Percentiles rank a stretch among this genome's conserved stretches.
Conservation (phyloP, 2,329 filamentous ascomycete species). For the Aureobasidium sp. region DNA sequence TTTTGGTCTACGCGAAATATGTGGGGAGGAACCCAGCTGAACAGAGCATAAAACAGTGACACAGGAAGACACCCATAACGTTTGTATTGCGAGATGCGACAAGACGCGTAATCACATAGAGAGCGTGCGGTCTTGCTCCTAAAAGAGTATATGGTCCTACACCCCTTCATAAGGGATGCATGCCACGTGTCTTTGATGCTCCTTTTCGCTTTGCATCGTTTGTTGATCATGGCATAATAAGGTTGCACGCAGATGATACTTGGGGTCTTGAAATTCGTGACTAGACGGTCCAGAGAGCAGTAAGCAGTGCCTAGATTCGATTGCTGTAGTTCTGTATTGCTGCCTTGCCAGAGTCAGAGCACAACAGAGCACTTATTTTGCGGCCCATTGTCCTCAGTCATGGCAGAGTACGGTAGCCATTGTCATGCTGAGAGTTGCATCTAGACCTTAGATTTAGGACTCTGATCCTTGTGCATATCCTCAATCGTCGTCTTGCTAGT, state of each 20-base stretch:
- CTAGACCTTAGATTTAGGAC: not conserved
- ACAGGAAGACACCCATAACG: not conserved
- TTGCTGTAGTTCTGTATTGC: not conserved
- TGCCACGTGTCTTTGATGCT: too few species aligned
- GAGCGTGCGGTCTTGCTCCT: too few species aligned
- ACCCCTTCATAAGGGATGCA: too few species aligned
- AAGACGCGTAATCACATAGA: too few species aligned
- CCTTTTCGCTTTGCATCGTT: too few species aligned
- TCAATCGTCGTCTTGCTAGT: constrained; percentile 18
- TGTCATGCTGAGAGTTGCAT: not conserved
- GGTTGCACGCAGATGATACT: too few species aligned
- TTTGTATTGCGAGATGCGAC: not conserved
- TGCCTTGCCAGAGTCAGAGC: too few species aligned
- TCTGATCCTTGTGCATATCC: constrained; percentile 14
- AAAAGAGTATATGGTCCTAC: too few species aligned
- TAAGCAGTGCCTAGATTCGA: not conserved
- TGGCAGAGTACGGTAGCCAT: not conserved
- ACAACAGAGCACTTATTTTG: not conserved
- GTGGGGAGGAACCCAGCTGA: too few species aligned
- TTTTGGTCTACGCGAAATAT: not conserved
- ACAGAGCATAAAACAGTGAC: not conserved
- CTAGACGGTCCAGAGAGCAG: too few species aligned
- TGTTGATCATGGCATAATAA: too few species aligned
- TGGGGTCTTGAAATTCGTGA: too few species aligned
- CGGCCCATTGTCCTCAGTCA: not conserved